phyloP scores from a whole-genome alignment of 305 asterid genomes.

The Solanum hybrid region DNA sequence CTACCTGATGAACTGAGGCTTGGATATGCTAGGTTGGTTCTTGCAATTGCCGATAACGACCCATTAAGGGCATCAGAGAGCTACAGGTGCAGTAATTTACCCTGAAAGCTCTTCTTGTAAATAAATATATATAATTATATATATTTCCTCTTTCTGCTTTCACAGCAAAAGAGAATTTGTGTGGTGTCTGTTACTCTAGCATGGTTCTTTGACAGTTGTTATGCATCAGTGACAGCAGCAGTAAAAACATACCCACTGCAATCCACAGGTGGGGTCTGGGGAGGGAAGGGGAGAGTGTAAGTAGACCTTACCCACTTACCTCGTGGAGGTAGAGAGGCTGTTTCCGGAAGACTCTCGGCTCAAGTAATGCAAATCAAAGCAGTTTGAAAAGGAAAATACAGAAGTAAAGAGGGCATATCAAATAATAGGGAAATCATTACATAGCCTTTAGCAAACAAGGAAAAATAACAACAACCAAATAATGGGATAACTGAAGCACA shows the following conservation, averaged over 20 bases:
- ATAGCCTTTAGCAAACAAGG: background rate
- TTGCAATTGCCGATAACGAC: conserved; percentile 91
- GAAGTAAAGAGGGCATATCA: background rate
- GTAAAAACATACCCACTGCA: background rate
- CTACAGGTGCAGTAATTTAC: conserved; percentile 54
- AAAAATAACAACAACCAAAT: background rate
- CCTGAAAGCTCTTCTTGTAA: background rate
- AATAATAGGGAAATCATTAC: background rate
- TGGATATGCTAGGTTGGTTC: conserved; percentile 82
- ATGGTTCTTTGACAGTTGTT: background rate
- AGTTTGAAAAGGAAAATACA: background rate
- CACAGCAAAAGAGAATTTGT: background rate
- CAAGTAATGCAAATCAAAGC: background rate
- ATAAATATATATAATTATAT: background rate
- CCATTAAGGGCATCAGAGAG: conserved; percentile 67
- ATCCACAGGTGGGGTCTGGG: background rate
- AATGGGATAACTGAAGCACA: background rate
- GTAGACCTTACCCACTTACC: background rate
- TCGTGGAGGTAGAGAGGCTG: background rate
- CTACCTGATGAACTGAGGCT: conserved; percentile 84
- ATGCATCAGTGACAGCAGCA: background rate
- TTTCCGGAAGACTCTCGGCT: background rate
- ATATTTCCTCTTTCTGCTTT: background rate
- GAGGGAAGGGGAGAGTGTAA: background rate
- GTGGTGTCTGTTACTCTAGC: background rate